Conservation (phyloP, 805 yeast species). For the Alloascoidea africana region DNA sequence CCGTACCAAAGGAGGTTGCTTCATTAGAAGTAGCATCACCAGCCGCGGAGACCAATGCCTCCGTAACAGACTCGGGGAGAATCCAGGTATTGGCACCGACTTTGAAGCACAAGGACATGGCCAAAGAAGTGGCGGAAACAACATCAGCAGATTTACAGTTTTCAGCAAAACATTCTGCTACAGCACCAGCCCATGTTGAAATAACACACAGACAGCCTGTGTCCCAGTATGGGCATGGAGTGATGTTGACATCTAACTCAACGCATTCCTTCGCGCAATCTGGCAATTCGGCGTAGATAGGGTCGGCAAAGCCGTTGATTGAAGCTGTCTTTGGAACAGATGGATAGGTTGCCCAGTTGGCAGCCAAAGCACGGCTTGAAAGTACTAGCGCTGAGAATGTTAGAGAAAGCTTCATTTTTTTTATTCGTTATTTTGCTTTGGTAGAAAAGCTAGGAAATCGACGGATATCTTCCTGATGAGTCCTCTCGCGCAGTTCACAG, state of each 20-base stretch:
- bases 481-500: too few relatives aligned
- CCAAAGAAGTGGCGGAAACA: conserved; percentile 23
- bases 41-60: conserved; percentile 6
- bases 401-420: too few relatives aligned
- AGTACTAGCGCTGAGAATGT: conserved; percentile 5
- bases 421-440: too few relatives aligned
- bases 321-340: conserved; percentile 29
- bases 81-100: conserved; percentile 20
- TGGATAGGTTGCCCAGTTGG: conserved; percentile 28
- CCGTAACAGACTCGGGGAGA: conserved; percentile 7
- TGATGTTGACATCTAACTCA: conserved; percentile 17
- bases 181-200: conserved; percentile 30
- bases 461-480: too few relatives aligned
- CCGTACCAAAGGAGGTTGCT: too few relatives aligned
- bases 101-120: conserved; percentile 23
- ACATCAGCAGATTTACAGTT: conserved; percentile 23
- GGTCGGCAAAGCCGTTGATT: conserved; percentile 34
- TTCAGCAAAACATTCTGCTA: conserved; percentile 26
- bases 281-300: conserved; percentile 23
- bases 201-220: conserved; percentile 34
- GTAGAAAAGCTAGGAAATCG: too few relatives aligned
- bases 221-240: conserved; percentile 40
- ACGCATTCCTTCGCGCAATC: conserved; percentile 26
- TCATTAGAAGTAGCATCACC: too few relatives aligned
- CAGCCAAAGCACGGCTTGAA: conserved; percentile 11